Percentiles rank a stretch among this genome's conserved stretches.
These are phyloP conservation scores for Striga asiatica DNA, from an alignment of 257 asterid genomes.

Conservation along the genomic window DNA sequence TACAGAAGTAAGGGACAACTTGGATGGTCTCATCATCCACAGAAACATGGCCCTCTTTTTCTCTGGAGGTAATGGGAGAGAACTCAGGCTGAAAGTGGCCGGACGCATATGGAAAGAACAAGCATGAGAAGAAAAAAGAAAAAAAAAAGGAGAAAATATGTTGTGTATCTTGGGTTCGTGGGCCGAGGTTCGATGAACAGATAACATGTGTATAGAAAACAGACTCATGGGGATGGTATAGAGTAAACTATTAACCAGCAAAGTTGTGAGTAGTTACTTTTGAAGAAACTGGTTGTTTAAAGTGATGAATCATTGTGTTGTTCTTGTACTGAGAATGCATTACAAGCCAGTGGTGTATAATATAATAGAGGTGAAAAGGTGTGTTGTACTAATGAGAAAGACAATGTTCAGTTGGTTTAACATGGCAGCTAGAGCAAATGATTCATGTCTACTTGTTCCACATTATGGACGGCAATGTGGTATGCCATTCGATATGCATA, in stretches of 20 bases:
- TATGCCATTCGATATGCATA: too few relatives aligned
- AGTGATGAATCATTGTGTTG: background rate
- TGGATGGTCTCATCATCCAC: slow-evolving; percentile 42
- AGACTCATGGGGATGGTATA: slow-evolving; percentile 3
- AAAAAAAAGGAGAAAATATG: background rate
- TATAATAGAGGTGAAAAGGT: too few relatives aligned
- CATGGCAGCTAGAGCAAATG: too few relatives aligned
- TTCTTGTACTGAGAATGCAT: background rate
- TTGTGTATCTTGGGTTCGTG: background rate
- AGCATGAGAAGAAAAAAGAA: slow-evolving; percentile 10
- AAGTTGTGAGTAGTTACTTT: background rate
- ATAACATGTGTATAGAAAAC: slow-evolving; percentile 12
- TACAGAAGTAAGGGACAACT: slow-evolving; percentile 30
- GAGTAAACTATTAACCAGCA: background rate
- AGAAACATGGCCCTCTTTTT: slow-evolving; percentile 37
- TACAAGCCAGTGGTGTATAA: too few relatives aligned
- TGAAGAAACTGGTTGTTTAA: background rate
- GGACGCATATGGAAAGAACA: slow-evolving; percentile 41
- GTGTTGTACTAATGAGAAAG: too few relatives aligned
- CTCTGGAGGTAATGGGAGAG: slow-evolving; percentile 35
- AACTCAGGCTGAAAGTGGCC: slow-evolving; percentile 32
- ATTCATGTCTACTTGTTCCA: too few relatives aligned
- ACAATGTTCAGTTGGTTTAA: too few relatives aligned
- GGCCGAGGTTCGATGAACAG: background rate
- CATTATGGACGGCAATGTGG: too few relatives aligned